Evolutionary conservation across 2,329 filamentous ascomycete genomes (phyloP).

Genomic region (Botryosphaeria dothidea): DNA sequence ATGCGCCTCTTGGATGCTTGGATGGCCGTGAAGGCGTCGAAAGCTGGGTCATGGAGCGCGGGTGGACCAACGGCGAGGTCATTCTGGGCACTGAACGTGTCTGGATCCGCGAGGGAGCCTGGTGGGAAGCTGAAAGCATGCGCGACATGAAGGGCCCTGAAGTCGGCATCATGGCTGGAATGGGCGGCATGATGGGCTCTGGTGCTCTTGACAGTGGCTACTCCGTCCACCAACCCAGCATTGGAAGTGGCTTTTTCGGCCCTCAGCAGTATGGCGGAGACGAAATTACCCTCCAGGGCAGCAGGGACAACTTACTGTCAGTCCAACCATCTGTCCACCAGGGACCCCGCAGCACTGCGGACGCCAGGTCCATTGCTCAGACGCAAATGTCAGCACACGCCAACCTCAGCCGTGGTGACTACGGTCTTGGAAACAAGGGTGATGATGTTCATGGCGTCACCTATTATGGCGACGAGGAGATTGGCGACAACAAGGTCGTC

Average conservation of each 20-base stretch:
- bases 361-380: conserved; percentile 48
- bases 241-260: conserved; percentile 66
- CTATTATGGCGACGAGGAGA: conserved; percentile 77
- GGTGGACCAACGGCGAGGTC: conserved; percentile 98
- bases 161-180: conserved; percentile 42
- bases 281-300: conserved; percentile 64
- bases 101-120: conserved; percentile 91
- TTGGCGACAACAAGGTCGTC: conserved; percentile 74
- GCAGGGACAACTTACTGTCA: conserved; percentile 71
- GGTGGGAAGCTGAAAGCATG: conserved; percentile 98
- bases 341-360: conserved; percentile 46
- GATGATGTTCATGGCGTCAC: conserved; percentile 58
- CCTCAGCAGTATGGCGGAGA: conserved; percentile 53
- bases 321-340: conserved; percentile 47
- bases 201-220: conserved; percentile 72
- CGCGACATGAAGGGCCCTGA: conserved; percentile 79
- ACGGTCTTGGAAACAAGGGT: conserved; percentile 84
- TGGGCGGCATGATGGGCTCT: conserved; percentile 53
- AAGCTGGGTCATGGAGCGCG: conserved; percentile 89
- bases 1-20: conserved; percentile 78
- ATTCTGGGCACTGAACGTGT: conserved; percentile 87
- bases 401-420: conserved; percentile 66
- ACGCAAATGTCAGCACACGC: conserved; percentile 63
- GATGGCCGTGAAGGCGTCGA: conserved; percentile 92
- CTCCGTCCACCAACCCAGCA: conserved; percentile 57